A percentile compares a stretch with the other conserved stretches of the same genome.
Evolutionary conservation across 768 basidiomycete genomes (phyloP).

Genomic region (Pulveroboletus frians): DNA sequence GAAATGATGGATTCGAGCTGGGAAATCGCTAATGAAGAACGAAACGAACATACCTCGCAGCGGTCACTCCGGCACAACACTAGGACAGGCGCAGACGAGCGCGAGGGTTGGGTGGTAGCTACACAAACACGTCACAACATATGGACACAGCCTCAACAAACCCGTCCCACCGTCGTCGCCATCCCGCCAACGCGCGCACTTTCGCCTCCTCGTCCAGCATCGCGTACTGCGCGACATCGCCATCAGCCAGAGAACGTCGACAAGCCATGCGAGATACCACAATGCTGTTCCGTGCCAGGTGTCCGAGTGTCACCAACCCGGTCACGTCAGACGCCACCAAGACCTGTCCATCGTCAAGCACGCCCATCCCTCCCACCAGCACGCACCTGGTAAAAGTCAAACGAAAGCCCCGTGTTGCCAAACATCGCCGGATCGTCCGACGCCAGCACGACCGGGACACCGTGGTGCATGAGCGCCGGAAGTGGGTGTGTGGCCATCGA

Average conservation of each 20-base stretch:
- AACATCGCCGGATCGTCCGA: constrained; percentile 74
- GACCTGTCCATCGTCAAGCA: constrained; percentile 34
- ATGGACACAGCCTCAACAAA: constrained; percentile 36
- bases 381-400: constrained; percentile 66
- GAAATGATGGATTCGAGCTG: constrained; percentile 51
- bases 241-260: not conserved
- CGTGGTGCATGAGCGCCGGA: constrained; percentile 60
- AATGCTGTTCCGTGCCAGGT: constrained; percentile 59
- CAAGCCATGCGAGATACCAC: constrained; percentile 34
- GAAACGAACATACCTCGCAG: constrained; percentile 34
- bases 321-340: constrained; percentile 60
- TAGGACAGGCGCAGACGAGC: no score
- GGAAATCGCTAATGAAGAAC: constrained; percentile 35
- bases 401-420: constrained; percentile 68
- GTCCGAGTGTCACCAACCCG: constrained; percentile 53
- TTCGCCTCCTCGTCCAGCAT: constrained; percentile 45
- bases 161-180: constrained; percentile 43
- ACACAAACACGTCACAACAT: constrained; percentile 18
- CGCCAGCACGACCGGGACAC: constrained; percentile 61
- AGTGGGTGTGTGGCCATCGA: constrained; percentile 76
- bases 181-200: constrained; percentile 33
- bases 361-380: not conserved
- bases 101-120: constrained; percentile 5
- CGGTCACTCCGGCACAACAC: not conserved
- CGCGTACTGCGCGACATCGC: constrained; percentile 40